Evolutionary conservation across 2,329 filamentous ascomycete genomes (phyloP), one percentile per base, ranked within the genome.

Genomic region (Byssothecium circinans): DNA sequence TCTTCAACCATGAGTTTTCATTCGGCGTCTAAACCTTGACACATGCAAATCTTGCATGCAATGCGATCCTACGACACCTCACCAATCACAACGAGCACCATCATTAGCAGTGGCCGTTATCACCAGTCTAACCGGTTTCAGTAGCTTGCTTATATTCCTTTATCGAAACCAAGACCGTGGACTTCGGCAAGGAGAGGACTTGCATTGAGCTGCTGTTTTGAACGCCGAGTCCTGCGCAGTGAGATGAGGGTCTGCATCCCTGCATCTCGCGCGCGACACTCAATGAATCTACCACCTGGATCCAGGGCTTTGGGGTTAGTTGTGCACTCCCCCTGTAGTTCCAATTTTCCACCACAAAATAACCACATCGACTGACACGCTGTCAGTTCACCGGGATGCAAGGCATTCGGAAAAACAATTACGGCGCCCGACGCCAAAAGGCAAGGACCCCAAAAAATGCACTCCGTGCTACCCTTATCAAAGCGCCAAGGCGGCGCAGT

Each of bases 41-140:
- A 56, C 51, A 59, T 53, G 46, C 34, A 35, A 50, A 60, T 57
- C 14, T 48, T 54, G 56, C 59, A 60, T 54, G 56, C 59, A 60
- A 64, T 41, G 49, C 45, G 38, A 30, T 38, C 45, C 42, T 52
- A 48, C 47, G 39, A 34, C 27, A 15, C 17, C 37, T 38, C 38
- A 37, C 53, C 55, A 60, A 61, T 58, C 46, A 45, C 41, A 43
- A 15, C 8, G n/a, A 38, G 18, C 12, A 38, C 35, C 8, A 18
- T 11, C 5, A n/a, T n/a, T n/a, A n/a, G n/a, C 5, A 18, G 12
- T 22, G 8, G 33, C 18, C n/a, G 35, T 32, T 32, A 32, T 32
- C 29, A 32, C 8, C 15, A 8, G 15, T 27, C 52, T 54, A 54
- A 30, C 23, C 32, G 29, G 12, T 40, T 43, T 22, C 6, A 27